Conservation (phyloP, 2,329 filamentous ascomycete species). For the Beauveria pseudobassiana region DNA sequence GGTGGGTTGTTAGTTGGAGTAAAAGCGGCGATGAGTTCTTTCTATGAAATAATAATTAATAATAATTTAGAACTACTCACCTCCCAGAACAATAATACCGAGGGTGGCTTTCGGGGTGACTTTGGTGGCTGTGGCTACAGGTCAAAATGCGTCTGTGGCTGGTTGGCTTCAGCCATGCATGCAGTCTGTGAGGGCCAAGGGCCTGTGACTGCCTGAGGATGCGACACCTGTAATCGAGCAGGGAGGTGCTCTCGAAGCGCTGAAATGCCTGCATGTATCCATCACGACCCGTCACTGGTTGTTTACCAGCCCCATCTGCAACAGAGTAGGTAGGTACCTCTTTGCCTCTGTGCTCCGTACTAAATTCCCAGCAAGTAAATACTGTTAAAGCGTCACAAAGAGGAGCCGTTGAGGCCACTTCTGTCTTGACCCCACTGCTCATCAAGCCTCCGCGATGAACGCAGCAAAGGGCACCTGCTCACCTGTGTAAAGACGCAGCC, state of each 20-base stretch:
- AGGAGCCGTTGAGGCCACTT: not conserved
- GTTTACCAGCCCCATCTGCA: no score
- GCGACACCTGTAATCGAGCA: not conserved
- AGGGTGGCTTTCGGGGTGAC: not conserved
- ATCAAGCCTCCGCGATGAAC: not conserved
- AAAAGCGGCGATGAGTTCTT: no score
- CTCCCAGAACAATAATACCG: no score
- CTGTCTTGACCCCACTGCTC: not conserved
- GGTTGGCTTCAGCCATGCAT: slow-evolving; percentile 1
- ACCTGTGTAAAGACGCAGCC: not conserved
- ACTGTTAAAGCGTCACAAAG: not conserved
- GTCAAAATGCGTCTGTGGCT: not conserved
- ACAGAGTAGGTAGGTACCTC: no score
- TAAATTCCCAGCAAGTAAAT: no score
- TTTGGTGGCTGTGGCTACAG: no score
- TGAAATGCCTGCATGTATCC: no score
- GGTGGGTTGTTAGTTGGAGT: no score
- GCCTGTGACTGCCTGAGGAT: slow-evolving; percentile 1
- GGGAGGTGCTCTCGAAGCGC: not conserved
- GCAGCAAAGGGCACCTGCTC: not conserved
- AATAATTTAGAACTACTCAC: no score
- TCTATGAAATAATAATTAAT: no score
- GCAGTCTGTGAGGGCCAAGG: not conserved
- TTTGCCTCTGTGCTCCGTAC: no score
- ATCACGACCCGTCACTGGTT: no score